Evolutionary conservation across 441 rosid genomes (phyloP).

Genomic region (Erodium trifolium): DNA sequence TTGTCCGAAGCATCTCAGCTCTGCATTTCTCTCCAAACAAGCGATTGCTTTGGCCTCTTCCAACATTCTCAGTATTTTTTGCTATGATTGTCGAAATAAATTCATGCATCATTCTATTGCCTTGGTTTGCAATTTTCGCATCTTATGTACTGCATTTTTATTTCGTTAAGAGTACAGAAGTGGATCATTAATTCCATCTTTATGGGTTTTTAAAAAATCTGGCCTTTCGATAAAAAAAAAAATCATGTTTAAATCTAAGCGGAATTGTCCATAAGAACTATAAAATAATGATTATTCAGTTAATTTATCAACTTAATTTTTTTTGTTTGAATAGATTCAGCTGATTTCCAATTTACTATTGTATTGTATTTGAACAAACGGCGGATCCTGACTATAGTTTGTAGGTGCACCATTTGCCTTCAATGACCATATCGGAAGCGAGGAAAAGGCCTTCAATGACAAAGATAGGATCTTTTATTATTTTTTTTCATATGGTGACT

Average conservation of each 20-base stretch:
- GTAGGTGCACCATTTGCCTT: neutral
- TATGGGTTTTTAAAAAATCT: too few species aligned
- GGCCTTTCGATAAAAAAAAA: too few species aligned
- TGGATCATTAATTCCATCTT: too few species aligned
- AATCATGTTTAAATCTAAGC: too few species aligned
- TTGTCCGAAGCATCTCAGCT: conserved; percentile 18
- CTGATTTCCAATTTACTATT: too few species aligned
- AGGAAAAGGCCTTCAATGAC: neutral
- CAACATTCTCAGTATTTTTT: conserved; percentile 4
- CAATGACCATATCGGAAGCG: neutral
- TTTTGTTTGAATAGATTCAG: too few species aligned
- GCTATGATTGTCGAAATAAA: neutral
- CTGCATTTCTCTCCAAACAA: neutral
- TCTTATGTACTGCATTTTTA: neutral
- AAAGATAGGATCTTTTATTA: neutral
- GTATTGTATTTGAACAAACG: neutral
- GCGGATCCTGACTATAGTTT: neutral
- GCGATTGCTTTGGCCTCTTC: neutral
- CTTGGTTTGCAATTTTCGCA: neutral
- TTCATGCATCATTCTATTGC: neutral
- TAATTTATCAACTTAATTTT: too few species aligned
- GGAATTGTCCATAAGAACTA: too few species aligned
- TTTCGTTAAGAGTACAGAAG: too few species aligned
- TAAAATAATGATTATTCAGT: too few species aligned
- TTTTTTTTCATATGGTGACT: neutral